Base-by-base conservation (phyloP, 495 filamentous ascomycete genomes). In the Friedmanniomyces simplex region DNA sequence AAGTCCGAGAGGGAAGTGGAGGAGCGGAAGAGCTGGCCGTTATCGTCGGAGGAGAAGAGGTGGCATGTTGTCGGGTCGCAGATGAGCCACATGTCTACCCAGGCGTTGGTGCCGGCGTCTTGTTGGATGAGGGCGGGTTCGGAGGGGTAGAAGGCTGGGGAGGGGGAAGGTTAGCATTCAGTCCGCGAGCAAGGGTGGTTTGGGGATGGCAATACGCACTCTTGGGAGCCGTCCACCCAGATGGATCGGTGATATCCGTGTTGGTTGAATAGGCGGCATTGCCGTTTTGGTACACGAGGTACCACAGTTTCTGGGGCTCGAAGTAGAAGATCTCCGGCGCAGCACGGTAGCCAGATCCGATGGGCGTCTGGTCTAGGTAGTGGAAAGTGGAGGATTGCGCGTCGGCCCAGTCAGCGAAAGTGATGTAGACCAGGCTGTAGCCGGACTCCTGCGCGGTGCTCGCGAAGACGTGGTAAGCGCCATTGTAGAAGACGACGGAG, bases 71-170 rank as follows among this genome's bases (percentile, higher is more conserved):
- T 34, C 46, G 32, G 39, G 57, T 67, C 65, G 52, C 59, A 64
- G 37, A 67, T 67, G 32, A 65, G 36, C 18, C 62, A 65, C 63
- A 65, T 64, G 50, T 67, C 65, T 37, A 67, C 63, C 63, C 63
- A 66, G 36, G 62, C 59, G 26, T 59, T 59, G 25, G 36, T 25
- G 50, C 66, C 66, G n/a, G n/a, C n/a, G n/a, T n/a, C n/a, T n/a
- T n/a, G n/a, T n/a, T n/a, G n/a, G n/a, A n/a, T n/a, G n/a, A n/a
- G n/a, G n/a, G n/a, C n/a, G n/a, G n/a, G n/a, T n/a, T n/a, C n/a
- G n/a, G n/a, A n/a, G n/a, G n/a, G n/a, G n/a, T n/a, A n/a, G n/a
- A n/a, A n/a, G n/a, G n/a, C n/a, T n/a, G n/a, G n/a, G n/a, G n/a
- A n/a, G n/a, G n/a, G n/a, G n/a, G n/a, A n/a, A n/a, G n/a, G n/a